phyloP scores from a whole-genome alignment of 192 early-diverging fungal genomes.

The Chytriomyces hyalinus region DNA sequence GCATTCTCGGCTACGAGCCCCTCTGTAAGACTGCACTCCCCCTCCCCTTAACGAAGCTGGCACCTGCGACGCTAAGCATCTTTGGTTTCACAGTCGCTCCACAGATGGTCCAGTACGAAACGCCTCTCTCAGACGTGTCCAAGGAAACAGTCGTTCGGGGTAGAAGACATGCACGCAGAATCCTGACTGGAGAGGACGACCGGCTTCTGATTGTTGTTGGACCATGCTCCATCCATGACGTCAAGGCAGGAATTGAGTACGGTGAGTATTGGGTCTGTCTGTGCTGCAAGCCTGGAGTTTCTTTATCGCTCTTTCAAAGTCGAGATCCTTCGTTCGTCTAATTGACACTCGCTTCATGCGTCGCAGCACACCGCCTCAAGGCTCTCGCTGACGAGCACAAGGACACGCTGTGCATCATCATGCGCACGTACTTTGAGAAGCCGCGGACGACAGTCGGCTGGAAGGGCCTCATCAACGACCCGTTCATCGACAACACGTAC shows the following conservation, averaged over 20 bases:
- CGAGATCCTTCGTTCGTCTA: background rate
- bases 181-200: conserved; percentile 83
- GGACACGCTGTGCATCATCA: conserved; percentile 85
- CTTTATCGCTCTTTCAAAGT: background rate
- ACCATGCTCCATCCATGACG: conserved; percentile 97
- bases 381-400: conserved; percentile 65
- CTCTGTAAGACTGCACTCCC: conserved; percentile 58
- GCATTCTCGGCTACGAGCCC: conserved; percentile 87
- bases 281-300: background rate
- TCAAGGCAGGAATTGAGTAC: conserved; percentile 84
- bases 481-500: conserved; percentile 71
- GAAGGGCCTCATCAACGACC: conserved; percentile 88
- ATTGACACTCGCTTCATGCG: too few species aligned
- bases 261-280: conserved; percentile 51
- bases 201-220: conserved; percentile 90
- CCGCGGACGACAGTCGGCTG: conserved; percentile 96
- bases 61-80: too few species aligned
- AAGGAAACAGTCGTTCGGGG: conserved; percentile 43
- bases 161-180: conserved; percentile 61
- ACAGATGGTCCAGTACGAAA: conserved; percentile 74
- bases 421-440: conserved; percentile 99
- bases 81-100: background rate
- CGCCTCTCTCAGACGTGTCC: conserved; percentile 55
- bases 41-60: background rate
- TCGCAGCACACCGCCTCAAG: conserved; percentile 48